Evolutionary conservation across 345 rosid genomes (phyloP).

Genomic region (Eutrema heterophyllum): DNA sequence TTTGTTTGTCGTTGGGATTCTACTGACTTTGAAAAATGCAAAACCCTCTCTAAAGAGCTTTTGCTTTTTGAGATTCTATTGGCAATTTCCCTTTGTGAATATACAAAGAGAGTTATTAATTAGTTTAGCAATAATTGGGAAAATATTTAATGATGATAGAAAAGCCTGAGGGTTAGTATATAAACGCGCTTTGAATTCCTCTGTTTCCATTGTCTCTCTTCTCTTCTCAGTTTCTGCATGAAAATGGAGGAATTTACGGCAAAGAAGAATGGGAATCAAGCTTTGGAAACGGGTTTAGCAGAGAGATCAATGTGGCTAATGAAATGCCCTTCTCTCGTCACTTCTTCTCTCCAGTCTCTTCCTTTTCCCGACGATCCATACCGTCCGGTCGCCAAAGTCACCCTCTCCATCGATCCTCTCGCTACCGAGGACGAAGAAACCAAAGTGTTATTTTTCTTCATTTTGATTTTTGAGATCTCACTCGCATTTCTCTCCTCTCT

Average conservation of each 20-base stretch:
- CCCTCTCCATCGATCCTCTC: constrained; percentile 62
- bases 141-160: no score
- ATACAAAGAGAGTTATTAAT: not conserved
- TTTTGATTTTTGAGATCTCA: not conserved
- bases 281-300: constrained; percentile 50
- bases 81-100: not conserved
- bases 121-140: not conserved
- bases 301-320: constrained; percentile 71
- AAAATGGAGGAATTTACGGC: constrained; percentile 38
- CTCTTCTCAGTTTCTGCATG: not conserved
- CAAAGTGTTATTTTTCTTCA: constrained; percentile 11
- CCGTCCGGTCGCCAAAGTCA: constrained; percentile 62
- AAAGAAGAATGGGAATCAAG: constrained; percentile 2
- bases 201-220: not conserved
- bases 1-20: no score
- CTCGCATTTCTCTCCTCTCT: not conserved
- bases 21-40: not conserved
- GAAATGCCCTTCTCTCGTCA: constrained; percentile 70
- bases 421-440: constrained; percentile 43
- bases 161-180: no score
- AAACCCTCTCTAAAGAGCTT: not conserved
- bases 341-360: constrained; percentile 42
- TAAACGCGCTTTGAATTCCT: not conserved
- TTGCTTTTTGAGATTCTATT: not conserved
- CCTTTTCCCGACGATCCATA: constrained; percentile 30